phyloP scores from a whole-genome alignment of 179 eudicot species.

The Beta macrorhiza region DNA sequence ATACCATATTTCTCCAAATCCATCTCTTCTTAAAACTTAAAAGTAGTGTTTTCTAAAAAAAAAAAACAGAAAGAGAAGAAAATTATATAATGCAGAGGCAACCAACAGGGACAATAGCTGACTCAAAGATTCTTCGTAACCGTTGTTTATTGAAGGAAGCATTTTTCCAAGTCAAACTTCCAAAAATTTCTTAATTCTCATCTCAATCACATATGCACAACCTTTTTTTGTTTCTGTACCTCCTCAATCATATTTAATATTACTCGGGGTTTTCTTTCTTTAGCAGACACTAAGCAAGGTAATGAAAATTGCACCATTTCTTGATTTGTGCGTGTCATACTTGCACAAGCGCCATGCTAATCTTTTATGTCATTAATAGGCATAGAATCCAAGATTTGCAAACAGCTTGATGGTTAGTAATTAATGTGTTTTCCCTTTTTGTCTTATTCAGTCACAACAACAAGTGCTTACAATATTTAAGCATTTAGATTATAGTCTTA shows the following conservation, averaged over 20 bases:
- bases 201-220: slow-evolving; percentile 15
- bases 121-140: slow-evolving; percentile 40
- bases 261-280: slow-evolving; percentile 4
- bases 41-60: background rate
- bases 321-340: slow-evolving; percentile 30
- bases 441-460: slow-evolving; percentile 33
- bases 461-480: slow-evolving; percentile 13
- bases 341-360: slow-evolving; percentile 61
- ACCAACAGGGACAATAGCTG: slow-evolving; percentile 38
- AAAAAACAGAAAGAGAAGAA: slow-evolving; percentile 2
- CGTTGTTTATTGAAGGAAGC: slow-evolving; percentile 29
- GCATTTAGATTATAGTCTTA: slow-evolving; percentile 19
- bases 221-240: slow-evolving; percentile 28
- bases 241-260: slow-evolving; percentile 6
- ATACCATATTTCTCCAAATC: slow-evolving; percentile 33
- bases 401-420: slow-evolving; percentile 28
- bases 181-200: slow-evolving; percentile 27
- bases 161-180: slow-evolving; percentile 42
- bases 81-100: slow-evolving; percentile 21
- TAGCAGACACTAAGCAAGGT: background rate
- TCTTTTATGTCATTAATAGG: slow-evolving; percentile 44
- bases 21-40: slow-evolving; percentile 21
- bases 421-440: slow-evolving; percentile 38
- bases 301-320: background rate
- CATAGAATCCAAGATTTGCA: slow-evolving; percentile 23